These are phyloP conservation scores for Xylaria sp. DNA, from an alignment of 2,329 filamentous ascomycete genomes.

Conservation along the genomic window DNA sequence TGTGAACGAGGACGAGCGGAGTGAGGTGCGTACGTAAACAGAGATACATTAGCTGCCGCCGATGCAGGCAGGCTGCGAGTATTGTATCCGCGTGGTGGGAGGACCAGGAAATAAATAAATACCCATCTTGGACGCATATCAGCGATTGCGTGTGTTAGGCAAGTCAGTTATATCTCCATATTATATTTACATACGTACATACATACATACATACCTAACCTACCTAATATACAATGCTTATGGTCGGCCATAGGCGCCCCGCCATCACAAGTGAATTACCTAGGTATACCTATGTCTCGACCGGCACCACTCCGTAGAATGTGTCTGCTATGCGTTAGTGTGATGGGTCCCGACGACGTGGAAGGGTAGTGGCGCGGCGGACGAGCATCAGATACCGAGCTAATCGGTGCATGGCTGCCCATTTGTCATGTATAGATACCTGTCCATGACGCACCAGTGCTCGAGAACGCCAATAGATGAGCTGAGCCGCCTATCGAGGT, in stretches of 20 bases:
- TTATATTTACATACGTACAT: not conserved
- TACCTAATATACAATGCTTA: too few species aligned
- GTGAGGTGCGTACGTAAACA: conserved; percentile 23
- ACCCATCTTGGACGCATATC: conserved; percentile 4
- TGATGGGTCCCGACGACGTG: conserved; percentile 46
- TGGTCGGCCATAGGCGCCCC: not conserved
- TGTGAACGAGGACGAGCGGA: not conserved
- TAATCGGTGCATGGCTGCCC: conserved; percentile 54
- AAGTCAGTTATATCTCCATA: not conserved
- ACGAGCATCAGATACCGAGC: conserved; percentile 44
- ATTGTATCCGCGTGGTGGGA: conserved; percentile 36
- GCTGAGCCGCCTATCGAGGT: conserved; percentile 31
- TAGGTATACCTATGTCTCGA: too few species aligned
- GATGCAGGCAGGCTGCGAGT: conserved; percentile 32
- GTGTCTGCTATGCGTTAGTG: conserved; percentile 45
- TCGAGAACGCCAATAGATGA: conserved; percentile 31
- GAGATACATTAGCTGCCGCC: conserved; percentile 42
- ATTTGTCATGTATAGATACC: conserved; percentile 52
- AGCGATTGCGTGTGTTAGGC: conserved; percentile 13
- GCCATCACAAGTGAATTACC: conserved; percentile 1
- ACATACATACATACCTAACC: not conserved
- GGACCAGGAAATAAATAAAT: conserved; percentile 12
- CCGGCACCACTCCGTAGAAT: conserved; percentile 22
- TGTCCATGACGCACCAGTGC: conserved; percentile 29
- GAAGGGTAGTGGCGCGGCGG: conserved; percentile 41